phyloP scores from a whole-genome alignment of 192 early-diverging fungal species.

The Coemansia sp. region DNA sequence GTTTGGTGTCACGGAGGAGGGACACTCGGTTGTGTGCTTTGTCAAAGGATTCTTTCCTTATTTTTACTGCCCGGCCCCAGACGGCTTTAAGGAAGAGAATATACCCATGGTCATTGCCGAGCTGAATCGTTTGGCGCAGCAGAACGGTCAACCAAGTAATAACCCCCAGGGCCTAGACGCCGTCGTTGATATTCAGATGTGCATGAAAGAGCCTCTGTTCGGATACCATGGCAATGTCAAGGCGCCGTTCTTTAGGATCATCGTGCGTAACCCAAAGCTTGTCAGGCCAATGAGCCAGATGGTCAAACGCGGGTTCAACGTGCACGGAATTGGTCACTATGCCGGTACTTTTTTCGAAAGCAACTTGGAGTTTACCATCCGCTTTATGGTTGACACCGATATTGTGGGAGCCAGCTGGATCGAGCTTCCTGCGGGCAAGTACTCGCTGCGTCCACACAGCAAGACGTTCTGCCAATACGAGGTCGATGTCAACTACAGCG shows the following conservation, averaged over 20 bases:
- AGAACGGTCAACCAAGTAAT: constrained; percentile 5
- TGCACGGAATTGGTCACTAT: constrained; percentile 59
- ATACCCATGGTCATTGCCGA: constrained; percentile 48
- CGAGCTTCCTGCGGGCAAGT: constrained; percentile 78
- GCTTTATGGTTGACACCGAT: constrained; percentile 95
- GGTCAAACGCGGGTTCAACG: constrained; percentile 60
- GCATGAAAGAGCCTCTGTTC: constrained; percentile 79
- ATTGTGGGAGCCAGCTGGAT: constrained; percentile 91
- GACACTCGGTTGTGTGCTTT: constrained; percentile 89
- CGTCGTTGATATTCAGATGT: constrained; percentile 61
- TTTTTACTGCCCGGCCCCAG: constrained; percentile 92
- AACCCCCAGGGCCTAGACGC: constrained; percentile 14
- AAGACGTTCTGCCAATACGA: constrained; percentile 74
- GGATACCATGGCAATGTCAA: constrained; percentile 85
- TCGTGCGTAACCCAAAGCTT: constrained; percentile 61
- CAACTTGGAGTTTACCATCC: constrained; percentile 81
- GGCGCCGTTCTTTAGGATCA: constrained; percentile 79
- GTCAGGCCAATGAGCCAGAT: constrained; percentile 33
- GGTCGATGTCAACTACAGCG: constrained; percentile 72
- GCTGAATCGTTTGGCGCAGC: constrained; percentile 38
- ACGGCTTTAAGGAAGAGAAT: constrained; percentile 66
- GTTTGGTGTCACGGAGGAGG: constrained; percentile 87
- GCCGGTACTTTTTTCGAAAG: constrained; percentile 77
- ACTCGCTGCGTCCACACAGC: constrained; percentile 54
- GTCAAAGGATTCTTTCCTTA: constrained; percentile 90